These are phyloP conservation scores for Aspergillus sp. DNA, from an alignment of 2,329 filamentous ascomycete species.

Conservation along the genomic window DNA sequence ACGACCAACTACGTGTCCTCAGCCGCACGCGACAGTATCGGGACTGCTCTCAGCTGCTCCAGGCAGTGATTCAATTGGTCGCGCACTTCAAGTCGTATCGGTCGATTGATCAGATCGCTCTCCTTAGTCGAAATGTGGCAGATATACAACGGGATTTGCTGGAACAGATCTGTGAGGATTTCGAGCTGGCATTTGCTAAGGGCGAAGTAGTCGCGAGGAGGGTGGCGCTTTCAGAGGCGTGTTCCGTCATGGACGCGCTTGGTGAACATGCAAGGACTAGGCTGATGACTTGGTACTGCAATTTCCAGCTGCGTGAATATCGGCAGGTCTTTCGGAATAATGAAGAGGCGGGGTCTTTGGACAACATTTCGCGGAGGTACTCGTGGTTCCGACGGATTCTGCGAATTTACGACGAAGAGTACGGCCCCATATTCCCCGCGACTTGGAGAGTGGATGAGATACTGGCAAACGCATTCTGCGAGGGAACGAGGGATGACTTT, in stretches of 20 bases:
- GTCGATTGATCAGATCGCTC: conserved; percentile 96
- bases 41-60: conserved; percentile 88
- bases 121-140: conserved; percentile 85
- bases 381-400: conserved; percentile 96
- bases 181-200: conserved; percentile 91
- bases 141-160: conserved; percentile 89
- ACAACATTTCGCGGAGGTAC: conserved; percentile 94
- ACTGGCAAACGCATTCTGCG: conserved; percentile 88
- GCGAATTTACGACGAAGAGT: conserved; percentile 93
- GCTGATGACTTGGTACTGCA: conserved; percentile 95
- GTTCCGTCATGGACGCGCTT: conserved; percentile 89
- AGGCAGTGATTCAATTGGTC: conserved; percentile 96
- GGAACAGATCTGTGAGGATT: conserved; percentile 99
- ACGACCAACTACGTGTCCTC: conserved; percentile 85
- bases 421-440: conserved; percentile 80
- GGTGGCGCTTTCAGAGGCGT: conserved; percentile 77
- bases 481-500: conserved; percentile 93
- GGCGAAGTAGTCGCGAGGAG: conserved; percentile 72
- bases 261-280: conserved; percentile 81
- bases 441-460: conserved; percentile 90
- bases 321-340: conserved; percentile 93
- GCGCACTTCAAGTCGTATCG: conserved; percentile 97
- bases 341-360: conserved; percentile 91
- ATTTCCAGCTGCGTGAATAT: conserved; percentile 93
- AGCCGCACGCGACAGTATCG: conserved; percentile 86